Evolutionary conservation across 495 filamentous ascomycete species (phyloP).

Genomic region (Schizothecium vesticola): DNA sequence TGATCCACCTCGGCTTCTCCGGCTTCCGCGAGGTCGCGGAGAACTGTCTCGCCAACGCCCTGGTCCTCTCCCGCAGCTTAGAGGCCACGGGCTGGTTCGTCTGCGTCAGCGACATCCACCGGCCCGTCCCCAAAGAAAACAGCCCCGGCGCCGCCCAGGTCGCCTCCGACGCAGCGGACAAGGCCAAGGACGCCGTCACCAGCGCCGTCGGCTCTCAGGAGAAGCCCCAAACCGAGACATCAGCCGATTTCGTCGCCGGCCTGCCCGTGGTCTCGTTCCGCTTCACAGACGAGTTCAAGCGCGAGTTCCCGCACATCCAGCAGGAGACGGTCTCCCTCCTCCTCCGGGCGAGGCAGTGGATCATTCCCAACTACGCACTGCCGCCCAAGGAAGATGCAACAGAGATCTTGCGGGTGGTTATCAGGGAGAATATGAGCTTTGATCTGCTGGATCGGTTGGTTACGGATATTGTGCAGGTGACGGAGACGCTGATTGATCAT

Average conservation of each 20-base stretch:
- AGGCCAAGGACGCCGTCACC: slow-evolving; percentile 29
- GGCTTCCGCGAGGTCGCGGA: slow-evolving; percentile 66
- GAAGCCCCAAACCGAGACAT: slow-evolving; percentile 39
- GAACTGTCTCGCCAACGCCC: slow-evolving; percentile 64
- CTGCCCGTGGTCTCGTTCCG: slow-evolving; percentile 69
- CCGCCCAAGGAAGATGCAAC: slow-evolving; percentile 58
- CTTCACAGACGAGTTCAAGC: slow-evolving; percentile 57
- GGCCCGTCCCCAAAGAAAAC: slow-evolving; percentile 25
- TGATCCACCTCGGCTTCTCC: slow-evolving; percentile 64
- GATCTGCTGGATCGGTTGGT: slow-evolving; percentile 62
- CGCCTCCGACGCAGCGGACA: background rate
- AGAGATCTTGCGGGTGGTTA: slow-evolving; percentile 65
- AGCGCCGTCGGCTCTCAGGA: slow-evolving; percentile 10
- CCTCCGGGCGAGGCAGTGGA: slow-evolving; percentile 65
- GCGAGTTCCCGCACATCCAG: slow-evolving; percentile 58
- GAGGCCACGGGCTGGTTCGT: slow-evolving; percentile 66
- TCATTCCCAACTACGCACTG: slow-evolving; percentile 70
- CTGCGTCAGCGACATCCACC: slow-evolving; percentile 67
- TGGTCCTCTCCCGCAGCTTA: slow-evolving; percentile 60
- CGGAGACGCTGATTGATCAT: slow-evolving; percentile 50
- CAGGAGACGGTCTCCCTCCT: slow-evolving; percentile 62
- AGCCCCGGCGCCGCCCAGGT: slow-evolving; percentile 13
- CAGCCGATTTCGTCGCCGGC: slow-evolving; percentile 60
- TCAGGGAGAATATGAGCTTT: slow-evolving; percentile 64
- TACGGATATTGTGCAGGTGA: slow-evolving; percentile 50